Conservation (phyloP, 2,329 filamentous ascomycete genomes). For the Ophiostoma angusticollis region DNA sequence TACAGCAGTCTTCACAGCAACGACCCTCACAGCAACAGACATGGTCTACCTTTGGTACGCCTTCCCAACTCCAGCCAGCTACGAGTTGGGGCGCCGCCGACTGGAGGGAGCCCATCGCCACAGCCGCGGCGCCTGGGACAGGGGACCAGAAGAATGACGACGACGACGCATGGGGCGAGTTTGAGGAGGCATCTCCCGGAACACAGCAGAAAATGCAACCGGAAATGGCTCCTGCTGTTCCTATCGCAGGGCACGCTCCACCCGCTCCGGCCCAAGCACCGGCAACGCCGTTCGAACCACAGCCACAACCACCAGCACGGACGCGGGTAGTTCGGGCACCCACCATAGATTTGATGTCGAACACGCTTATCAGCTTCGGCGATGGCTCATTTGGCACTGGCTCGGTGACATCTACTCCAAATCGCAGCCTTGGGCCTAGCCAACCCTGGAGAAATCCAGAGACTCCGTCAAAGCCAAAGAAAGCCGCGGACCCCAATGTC, state of each 20-base stretch:
- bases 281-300: conserved; percentile 5
- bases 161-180: conserved; percentile 56
- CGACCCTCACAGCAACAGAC: conserved; percentile 3
- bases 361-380: conserved; percentile 33
- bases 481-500: conserved; percentile 36
- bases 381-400: not conserved
- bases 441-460: conserved; percentile 3
- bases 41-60: not conserved
- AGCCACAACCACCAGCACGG: conserved; percentile 15
- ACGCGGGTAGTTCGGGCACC: conserved; percentile 31
- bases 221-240: not conserved
- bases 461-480: conserved; percentile 5
- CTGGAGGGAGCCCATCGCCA: conserved; percentile 14
- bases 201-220: too few species aligned
- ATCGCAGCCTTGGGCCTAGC: not conserved
- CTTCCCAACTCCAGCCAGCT: not conserved
- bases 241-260: too few species aligned
- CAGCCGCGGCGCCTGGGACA: conserved; percentile 5
- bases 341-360: conserved; percentile 41
- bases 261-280: conserved; percentile 3
- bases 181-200: conserved; percentile 41
- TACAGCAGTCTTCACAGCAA: not conserved
- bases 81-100: conserved; percentile 1
- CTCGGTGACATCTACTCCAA: not conserved
- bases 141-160: conserved; percentile 26